Evolutionary conservation across 2,329 filamentous ascomycete species (phyloP).

Genomic region (Fusarium nisikadoi): DNA sequence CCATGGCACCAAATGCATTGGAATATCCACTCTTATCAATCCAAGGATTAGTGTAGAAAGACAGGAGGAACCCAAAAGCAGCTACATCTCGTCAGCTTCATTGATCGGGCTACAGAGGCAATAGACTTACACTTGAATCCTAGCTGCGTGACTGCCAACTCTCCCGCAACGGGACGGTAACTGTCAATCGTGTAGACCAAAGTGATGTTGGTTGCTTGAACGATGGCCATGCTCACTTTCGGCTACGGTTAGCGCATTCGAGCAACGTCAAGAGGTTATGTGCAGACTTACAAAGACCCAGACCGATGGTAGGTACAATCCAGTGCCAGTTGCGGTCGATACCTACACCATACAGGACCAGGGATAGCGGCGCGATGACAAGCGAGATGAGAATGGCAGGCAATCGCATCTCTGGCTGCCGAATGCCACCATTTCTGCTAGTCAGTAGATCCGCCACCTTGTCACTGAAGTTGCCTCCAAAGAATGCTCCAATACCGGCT

Average conservation of each 20-base stretch:
- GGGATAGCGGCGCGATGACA: slow-evolving; percentile 58
- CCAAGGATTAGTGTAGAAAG: slow-evolving; percentile 71
- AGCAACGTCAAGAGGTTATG: rapidly evolving
- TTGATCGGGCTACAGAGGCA: not conserved
- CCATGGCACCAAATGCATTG: slow-evolving; percentile 66
- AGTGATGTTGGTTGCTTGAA: slow-evolving; percentile 65
- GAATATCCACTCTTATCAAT: slow-evolving; percentile 60
- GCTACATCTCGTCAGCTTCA: slow-evolving; percentile 45
- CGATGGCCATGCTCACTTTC: slow-evolving; percentile 63
- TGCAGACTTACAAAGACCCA: slow-evolving; percentile 53
- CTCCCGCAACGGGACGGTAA: slow-evolving; percentile 67
- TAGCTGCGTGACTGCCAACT: slow-evolving; percentile 63
- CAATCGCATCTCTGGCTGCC: slow-evolving; percentile 70
- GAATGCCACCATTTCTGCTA: slow-evolving; percentile 62
- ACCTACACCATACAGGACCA: slow-evolving; percentile 60
- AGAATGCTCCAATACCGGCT: slow-evolving; percentile 54
- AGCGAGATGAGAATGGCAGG: slow-evolving; percentile 63
- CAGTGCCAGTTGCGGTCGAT: slow-evolving; percentile 60
- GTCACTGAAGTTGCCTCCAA: slow-evolving; percentile 61
- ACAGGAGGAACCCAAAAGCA: slow-evolving; percentile 67
- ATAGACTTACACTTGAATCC: slow-evolving; percentile 63
- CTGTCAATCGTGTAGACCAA: slow-evolving; percentile 68
- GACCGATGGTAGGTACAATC: slow-evolving; percentile 66
- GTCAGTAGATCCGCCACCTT: slow-evolving; percentile 61
- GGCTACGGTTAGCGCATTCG: rapidly evolving